Percentiles rank a stretch among this genome's conserved stretches.
Evolutionary conservation across 176 grass and related monocot genomes (phyloP).

Genomic region (Musa beccarii): DNA sequence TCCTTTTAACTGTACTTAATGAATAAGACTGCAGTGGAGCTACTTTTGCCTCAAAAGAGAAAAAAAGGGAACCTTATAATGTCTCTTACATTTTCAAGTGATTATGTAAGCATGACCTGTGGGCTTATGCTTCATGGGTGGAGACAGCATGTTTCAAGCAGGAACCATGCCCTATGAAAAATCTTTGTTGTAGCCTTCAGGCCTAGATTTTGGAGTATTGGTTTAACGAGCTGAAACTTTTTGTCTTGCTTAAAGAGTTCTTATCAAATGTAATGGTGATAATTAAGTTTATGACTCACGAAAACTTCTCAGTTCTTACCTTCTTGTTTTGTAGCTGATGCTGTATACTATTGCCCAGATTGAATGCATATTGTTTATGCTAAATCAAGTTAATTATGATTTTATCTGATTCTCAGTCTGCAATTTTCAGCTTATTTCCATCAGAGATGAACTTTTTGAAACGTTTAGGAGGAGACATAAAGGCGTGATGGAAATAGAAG

Average conservation of each 20-base stretch:
- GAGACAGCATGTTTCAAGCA: too few species aligned
- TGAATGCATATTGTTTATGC: neutral
- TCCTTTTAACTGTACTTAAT: too few species aligned
- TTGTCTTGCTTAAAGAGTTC: neutral
- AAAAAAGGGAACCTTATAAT: too few species aligned
- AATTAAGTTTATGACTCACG: neutral
- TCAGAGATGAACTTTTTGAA: slow-evolving; percentile 91
- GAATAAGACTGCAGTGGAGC: too few species aligned
- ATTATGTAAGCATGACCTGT: too few species aligned
- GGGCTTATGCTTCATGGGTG: too few species aligned
- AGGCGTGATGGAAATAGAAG: slow-evolving; percentile 73
- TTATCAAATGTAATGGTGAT: neutral
- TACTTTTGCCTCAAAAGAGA: too few species aligned
- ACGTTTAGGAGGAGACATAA: slow-evolving; percentile 89
- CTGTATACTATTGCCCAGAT: neutral
- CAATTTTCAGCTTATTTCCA: slow-evolving; percentile 65
- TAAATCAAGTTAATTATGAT: neutral
- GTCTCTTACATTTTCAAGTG: too few species aligned
- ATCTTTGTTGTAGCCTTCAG: neutral
- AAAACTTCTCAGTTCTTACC: neutral
- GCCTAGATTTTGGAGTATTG: neutral
- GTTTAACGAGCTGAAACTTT: neutral
- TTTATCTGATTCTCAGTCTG: neutral
- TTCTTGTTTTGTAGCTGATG: neutral
- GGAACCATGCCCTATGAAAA: neutral